Conservation (phyloP, 1,284 basidiomycete genomes). For the Irpex rosettiformis region DNA sequence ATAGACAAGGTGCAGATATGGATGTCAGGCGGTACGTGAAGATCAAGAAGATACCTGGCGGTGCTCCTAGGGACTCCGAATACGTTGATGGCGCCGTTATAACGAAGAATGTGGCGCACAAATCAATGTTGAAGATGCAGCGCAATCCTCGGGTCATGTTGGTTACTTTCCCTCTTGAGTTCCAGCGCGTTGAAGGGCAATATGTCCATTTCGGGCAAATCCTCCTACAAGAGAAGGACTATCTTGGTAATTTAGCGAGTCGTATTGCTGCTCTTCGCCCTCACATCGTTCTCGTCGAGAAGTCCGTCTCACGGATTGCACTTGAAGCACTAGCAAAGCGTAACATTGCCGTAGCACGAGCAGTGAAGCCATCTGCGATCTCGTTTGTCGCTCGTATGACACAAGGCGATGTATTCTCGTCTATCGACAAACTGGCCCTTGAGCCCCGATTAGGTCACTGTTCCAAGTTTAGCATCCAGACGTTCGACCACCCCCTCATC, state of each 20-base stretch:
- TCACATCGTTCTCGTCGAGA: constrained; percentile 90
- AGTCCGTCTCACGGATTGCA: constrained; percentile 89
- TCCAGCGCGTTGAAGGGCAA: constrained; percentile 90
- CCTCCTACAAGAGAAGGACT: constrained; percentile 92
- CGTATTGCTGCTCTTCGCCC: constrained; percentile 90
- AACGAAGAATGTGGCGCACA: constrained; percentile 97
- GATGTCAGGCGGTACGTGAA: constrained; percentile 96
- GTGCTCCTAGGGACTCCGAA: constrained; percentile 88
- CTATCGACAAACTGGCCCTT: constrained; percentile 90
- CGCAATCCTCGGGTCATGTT: constrained; percentile 91
- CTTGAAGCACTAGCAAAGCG: constrained; percentile 87
- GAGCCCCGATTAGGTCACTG: constrained; percentile 93
- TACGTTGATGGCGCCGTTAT: constrained; percentile 98
- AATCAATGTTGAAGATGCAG: constrained; percentile 74
- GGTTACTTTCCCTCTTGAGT: constrained; percentile 94
- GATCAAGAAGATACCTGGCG: constrained; percentile 98
- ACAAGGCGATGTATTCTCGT: constrained; percentile 92
- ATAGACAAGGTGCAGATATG: constrained; percentile 86
- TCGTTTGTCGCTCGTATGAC: constrained; percentile 91
- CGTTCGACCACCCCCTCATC: constrained; percentile 90
- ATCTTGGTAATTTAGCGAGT: constrained; percentile 84
- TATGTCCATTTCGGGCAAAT: constrained; percentile 94
- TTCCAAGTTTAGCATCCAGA: constrained; percentile 85
- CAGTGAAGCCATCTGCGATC: constrained; percentile 87
- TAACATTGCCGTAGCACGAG: constrained; percentile 88